phyloP scores from a whole-genome alignment of 345 rosid genomes.

The Clarkia xantiana region DNA sequence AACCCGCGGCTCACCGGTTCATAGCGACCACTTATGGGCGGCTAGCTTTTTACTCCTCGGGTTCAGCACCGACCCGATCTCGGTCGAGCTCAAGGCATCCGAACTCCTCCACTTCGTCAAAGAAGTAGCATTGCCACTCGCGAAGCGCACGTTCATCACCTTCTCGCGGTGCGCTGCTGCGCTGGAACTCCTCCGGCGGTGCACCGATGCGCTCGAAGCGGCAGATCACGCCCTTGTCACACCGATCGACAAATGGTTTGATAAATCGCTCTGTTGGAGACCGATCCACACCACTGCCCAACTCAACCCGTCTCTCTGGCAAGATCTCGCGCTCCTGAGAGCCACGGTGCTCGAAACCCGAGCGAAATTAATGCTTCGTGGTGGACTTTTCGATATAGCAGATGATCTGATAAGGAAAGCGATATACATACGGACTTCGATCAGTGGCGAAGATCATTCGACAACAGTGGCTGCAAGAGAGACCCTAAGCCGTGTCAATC shows the following conservation, averaged over 20 bases:
- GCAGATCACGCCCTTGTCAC: conserved; percentile 78
- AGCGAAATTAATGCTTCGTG: conserved; percentile 79
- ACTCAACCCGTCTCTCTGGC: conserved; percentile 79
- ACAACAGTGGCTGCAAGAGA: conserved; percentile 63
- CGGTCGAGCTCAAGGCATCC: conserved; percentile 49
- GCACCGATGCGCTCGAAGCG: conserved; percentile 74
- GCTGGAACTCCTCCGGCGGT: conserved; percentile 69
- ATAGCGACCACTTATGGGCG: conserved; percentile 73
- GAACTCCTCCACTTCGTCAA: conserved; percentile 49
- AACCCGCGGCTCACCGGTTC: conserved; percentile 44
- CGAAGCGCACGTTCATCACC: conserved; percentile 51
- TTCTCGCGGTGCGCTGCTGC: conserved; percentile 77
- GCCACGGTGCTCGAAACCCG: conserved; percentile 87
- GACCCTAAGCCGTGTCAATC: conserved; percentile 69
- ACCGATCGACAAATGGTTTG: conserved; percentile 77
- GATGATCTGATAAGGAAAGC: conserved; percentile 88
- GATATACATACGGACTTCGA: conserved; percentile 68
- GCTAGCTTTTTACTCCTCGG: conserved; percentile 68
- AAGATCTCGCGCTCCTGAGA: conserved; percentile 76
- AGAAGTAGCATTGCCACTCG: conserved; percentile 60
- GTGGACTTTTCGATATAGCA: conserved; percentile 67
- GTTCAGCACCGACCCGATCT: conserved; percentile 49
- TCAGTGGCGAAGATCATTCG: conserved; percentile 83
- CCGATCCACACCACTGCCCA: conserved; percentile 78
- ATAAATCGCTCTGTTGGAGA: conserved; percentile 81